These are phyloP conservation scores for Penicillium polonicum DNA, from an alignment of 2,329 filamentous ascomycete species.

Conservation along the genomic window DNA sequence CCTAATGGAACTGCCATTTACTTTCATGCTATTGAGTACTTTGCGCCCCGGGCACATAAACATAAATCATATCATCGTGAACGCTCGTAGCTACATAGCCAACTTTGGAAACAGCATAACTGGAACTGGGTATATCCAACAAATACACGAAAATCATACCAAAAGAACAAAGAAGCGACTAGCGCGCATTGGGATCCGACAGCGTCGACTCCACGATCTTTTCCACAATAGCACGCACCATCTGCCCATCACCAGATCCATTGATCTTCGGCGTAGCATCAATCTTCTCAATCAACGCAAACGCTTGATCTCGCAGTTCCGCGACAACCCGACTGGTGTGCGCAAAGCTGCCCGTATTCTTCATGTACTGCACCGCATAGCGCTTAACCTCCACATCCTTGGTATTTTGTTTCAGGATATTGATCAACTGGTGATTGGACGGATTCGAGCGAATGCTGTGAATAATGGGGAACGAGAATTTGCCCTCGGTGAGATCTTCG, in stretches of 20 bases:
- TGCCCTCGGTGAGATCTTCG: slow-evolving; percentile 94
- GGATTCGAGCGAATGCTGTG: slow-evolving; percentile 75
- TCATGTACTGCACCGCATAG: slow-evolving; percentile 90
- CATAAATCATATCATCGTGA: slow-evolving; percentile 13
- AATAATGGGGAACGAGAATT: slow-evolving; percentile 95
- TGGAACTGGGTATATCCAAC: slow-evolving; percentile 21
- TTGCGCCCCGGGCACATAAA: neutral
- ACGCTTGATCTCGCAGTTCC: slow-evolving; percentile 64
- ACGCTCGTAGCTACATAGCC: slow-evolving; percentile 2
- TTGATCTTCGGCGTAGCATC: slow-evolving; percentile 49
- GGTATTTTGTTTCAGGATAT: slow-evolving; percentile 89
- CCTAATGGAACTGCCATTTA: neutral
- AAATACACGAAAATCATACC: neutral
- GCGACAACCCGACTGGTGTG: slow-evolving; percentile 71
- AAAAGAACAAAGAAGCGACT: neutral
- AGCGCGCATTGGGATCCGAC: slow-evolving; percentile 19
- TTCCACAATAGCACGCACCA: slow-evolving; percentile 66
- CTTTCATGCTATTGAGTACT: neutral
- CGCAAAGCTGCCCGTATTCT: slow-evolving; percentile 81
- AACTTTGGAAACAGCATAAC: slow-evolving; percentile 5
- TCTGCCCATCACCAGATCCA: slow-evolving; percentile 55
- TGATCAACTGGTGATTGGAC: slow-evolving; percentile 68
- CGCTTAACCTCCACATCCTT: slow-evolving; percentile 82
- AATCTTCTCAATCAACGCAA: slow-evolving; percentile 62
- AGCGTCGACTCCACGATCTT: slow-evolving; percentile 55